Evolutionary conservation across 1,284 basidiomycete species (phyloP).

Genomic region (Tremellales sp.): DNA sequence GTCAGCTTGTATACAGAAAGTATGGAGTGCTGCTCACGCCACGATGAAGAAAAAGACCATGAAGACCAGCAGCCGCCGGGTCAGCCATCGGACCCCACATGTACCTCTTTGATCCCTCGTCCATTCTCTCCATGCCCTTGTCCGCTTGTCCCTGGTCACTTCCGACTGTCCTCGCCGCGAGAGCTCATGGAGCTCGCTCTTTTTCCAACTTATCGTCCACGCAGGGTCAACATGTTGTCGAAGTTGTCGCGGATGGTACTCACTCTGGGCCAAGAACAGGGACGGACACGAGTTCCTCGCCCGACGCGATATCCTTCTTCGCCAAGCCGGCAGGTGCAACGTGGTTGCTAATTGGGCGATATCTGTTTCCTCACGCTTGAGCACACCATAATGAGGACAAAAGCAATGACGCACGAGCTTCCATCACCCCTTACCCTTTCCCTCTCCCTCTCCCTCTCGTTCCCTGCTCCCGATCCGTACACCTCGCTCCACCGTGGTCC

Average conservation of each 20-base stretch:
- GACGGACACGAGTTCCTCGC: constrained; percentile 77
- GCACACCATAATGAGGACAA: too few species aligned
- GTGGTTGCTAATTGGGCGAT: constrained; percentile 32
- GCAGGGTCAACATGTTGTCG: not conserved
- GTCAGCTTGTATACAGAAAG: not conserved
- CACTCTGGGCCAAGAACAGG: constrained; percentile 76
- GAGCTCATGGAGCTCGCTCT: constrained; percentile 68
- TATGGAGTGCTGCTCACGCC: constrained; percentile 55
- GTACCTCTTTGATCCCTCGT: constrained; percentile 66
- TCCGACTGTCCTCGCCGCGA: constrained; percentile 64
- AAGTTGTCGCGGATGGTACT: constrained; percentile 9
- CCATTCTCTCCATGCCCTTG: constrained; percentile 62
- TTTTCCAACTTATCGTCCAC: constrained; percentile 58
- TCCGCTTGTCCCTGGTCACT: constrained; percentile 57
- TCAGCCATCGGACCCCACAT: constrained; percentile 68
- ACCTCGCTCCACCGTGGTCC: constrained; percentile 64
- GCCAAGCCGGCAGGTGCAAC: constrained; percentile 20
- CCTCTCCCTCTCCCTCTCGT: constrained; percentile 2
- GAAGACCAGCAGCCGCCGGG: constrained; percentile 64
- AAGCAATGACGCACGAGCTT: constrained; percentile 15
- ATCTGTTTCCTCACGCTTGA: too few species aligned
- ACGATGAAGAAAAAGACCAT: constrained; percentile 60
- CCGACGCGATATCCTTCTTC: constrained; percentile 50
- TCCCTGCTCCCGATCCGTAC: constrained; percentile 48
- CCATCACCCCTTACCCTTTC: constrained; percentile 11